Percentiles rank a stretch among this genome's conserved stretches.
These are phyloP conservation scores for Lophium mytilinum DNA, from an alignment of 495 filamentous ascomycete species.

Conservation along the genomic window DNA sequence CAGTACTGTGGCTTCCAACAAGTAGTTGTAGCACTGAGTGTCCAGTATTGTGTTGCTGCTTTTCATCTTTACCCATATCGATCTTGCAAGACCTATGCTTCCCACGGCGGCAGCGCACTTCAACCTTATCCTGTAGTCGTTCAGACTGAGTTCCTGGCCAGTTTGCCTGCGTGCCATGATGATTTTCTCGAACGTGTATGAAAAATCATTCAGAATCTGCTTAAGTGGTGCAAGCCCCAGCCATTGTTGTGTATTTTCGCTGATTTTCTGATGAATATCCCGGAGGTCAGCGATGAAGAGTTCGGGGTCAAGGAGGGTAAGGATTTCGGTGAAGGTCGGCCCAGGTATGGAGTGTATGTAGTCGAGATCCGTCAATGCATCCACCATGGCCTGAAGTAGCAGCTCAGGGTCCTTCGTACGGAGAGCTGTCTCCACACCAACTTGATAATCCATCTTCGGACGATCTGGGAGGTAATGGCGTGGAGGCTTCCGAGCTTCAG, in stretches of 20 bases:
- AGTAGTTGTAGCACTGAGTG: conserved; percentile 50
- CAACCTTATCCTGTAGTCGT: conserved; percentile 51
- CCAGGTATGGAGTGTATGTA: conserved; percentile 27
- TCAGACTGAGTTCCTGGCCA: conserved; percentile 31
- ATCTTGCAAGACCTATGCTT: conserved; percentile 38
- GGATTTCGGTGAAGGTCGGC: conserved; percentile 41
- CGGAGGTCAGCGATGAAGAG: conserved; percentile 22
- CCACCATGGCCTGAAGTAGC: conserved; percentile 15
- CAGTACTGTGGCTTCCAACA: conserved; percentile 38
- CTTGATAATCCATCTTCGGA: background rate
- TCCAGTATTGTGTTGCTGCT: conserved; percentile 37
- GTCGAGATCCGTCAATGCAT: conserved; percentile 11
- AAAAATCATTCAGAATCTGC: background rate
- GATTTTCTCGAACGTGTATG: background rate
- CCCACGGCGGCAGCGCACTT: conserved; percentile 45
- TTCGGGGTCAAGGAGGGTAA: conserved; percentile 40
- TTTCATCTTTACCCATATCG: conserved; percentile 46
- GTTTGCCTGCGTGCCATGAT: background rate
- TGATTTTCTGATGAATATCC: background rate
- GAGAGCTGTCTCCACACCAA: background rate
- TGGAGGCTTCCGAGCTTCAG: no score
- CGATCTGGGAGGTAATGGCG: background rate
- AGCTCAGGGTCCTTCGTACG: conserved; percentile 7
- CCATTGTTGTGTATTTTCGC: background rate
- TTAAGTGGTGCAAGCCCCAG: background rate